phyloP scores from a whole-genome alignment of 75 land plant species.

The Azolla pinnata region DNA sequence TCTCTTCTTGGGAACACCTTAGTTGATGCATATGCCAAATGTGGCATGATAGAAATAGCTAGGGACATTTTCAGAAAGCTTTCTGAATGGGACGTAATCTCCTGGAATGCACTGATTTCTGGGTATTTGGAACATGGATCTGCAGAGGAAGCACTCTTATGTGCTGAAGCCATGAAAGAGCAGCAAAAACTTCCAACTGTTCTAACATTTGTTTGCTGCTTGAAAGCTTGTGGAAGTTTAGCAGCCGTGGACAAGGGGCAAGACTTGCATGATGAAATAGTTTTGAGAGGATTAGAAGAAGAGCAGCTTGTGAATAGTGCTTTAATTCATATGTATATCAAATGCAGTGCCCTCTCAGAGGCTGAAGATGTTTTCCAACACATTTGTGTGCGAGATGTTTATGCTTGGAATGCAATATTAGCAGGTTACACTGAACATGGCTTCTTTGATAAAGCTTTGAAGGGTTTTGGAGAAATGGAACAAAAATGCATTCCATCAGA shows the following conservation, averaged over 20 bases:
- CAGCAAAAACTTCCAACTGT: conserved; percentile 16
- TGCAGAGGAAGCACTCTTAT: conserved; percentile 9
- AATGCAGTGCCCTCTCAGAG: conserved; percentile 37
- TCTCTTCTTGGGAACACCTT: conserved; percentile 26
- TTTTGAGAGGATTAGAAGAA: conserved; percentile 1
- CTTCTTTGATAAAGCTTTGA: conserved; percentile 29
- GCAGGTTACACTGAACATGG: conserved; percentile 62
- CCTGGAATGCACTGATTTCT: conserved; percentile 46
- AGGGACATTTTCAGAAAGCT: conserved; percentile 35
- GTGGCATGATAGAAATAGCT: conserved; percentile 16
- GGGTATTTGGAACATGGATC: conserved; percentile 31
- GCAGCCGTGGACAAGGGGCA: conserved; percentile 17
- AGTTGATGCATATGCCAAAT: conserved; percentile 40
- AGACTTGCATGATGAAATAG: too few relatives aligned
- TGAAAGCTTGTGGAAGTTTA: conserved; percentile 30
- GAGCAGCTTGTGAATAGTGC: conserved; percentile 30
- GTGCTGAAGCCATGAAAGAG: conserved; percentile 12
- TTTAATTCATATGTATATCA: conserved; percentile 59
- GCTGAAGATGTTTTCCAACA: conserved; percentile 44
- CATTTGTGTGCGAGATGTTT: conserved; percentile 39
- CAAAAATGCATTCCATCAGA: not conserved
- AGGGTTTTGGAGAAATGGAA: conserved; percentile 37
- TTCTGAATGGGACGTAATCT: conserved; percentile 31
- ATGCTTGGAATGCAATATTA: conserved; percentile 65
- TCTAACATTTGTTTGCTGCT: conserved; percentile 19